These are phyloP conservation scores for Rhododendron williamsianum DNA, from an alignment of 148 eudicot species.

Conservation along the genomic window DNA sequence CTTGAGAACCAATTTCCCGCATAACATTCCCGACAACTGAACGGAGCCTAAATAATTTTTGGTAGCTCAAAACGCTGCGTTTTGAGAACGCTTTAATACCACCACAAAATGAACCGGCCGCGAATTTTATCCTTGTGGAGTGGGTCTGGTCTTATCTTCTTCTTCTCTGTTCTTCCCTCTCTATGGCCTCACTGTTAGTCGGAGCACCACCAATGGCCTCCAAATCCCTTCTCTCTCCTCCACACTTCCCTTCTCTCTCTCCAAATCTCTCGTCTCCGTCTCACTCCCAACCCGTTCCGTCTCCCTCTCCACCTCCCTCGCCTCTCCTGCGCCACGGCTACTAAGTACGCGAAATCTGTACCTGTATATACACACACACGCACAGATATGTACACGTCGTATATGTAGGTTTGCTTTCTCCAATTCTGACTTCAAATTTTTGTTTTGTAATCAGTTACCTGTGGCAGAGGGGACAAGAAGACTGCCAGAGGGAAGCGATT, in stretches of 20 bases:
- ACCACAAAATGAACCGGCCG: not conserved
- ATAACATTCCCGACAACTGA: no score
- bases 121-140: not conserved
- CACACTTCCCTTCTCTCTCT: conserved; percentile 31
- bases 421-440: not conserved
- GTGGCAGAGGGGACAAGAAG: conserved; percentile 69
- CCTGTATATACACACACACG: not conserved
- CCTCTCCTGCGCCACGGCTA: conserved; percentile 28
- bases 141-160: not conserved
- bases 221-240: conserved; percentile 18
- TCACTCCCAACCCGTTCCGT: conserved; percentile 20
- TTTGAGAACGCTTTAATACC: not conserved
- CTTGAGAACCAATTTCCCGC: no score
- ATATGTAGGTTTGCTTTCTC: not conserved
- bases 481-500: conserved; percentile 68
- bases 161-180: not conserved
- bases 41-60: no score
- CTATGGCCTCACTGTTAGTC: conserved; percentile 46
- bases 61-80: conserved; percentile 2
- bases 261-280: conserved; percentile 20
- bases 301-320: conserved; percentile 26
- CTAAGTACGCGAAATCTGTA: conserved; percentile 27
- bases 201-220: conserved; percentile 49
- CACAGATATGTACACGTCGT: not conserved
- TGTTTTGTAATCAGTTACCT: conserved; percentile 35